A percentile compares a stretch with the other conserved stretches of the same genome.
Evolutionary conservation across 805 yeast genomes (phyloP).

Genomic region (Metschnikowia picachoensis): DNA sequence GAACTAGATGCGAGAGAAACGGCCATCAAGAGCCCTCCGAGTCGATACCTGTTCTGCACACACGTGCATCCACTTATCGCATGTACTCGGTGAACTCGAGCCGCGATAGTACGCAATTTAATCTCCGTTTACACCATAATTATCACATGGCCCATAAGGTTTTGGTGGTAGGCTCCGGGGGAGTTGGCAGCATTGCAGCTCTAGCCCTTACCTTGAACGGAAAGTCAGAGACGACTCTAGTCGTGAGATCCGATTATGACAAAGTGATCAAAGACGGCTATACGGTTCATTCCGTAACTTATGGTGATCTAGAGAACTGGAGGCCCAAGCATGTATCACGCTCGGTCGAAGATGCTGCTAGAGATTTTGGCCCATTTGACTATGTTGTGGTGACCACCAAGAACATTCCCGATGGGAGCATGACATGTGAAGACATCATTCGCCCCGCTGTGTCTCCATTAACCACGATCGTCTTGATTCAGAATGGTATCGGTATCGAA

Average conservation of each 20-base stretch:
- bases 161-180: conserved; percentile 20
- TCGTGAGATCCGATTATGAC: conserved; percentile 18
- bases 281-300: conserved; percentile 14
- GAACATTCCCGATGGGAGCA: conserved; percentile 28
- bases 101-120: too few species aligned
- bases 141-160: conserved; percentile 11
- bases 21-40: too few species aligned
- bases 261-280: conserved; percentile 13
- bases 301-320: conserved; percentile 15
- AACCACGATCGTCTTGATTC: conserved; percentile 54
- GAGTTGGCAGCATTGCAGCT: conserved; percentile 20
- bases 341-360: conserved; percentile 13
- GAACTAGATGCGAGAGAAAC: too few species aligned
- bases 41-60: neutral
- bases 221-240: conserved; percentile 15
- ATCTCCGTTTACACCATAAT: neutral
- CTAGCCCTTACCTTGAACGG: conserved; percentile 11
- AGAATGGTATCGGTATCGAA: conserved; percentile 65
- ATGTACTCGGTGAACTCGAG: too few species aligned
- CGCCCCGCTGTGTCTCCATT: conserved; percentile 22
- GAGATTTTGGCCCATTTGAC: conserved; percentile 22
- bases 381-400: conserved; percentile 33
- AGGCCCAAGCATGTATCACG: conserved; percentile 13
- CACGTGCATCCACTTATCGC: neutral
- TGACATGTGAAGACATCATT: conserved; percentile 41